Evolutionary conservation across 768 basidiomycete genomes (phyloP).

Genomic region (Boletales sp.): DNA sequence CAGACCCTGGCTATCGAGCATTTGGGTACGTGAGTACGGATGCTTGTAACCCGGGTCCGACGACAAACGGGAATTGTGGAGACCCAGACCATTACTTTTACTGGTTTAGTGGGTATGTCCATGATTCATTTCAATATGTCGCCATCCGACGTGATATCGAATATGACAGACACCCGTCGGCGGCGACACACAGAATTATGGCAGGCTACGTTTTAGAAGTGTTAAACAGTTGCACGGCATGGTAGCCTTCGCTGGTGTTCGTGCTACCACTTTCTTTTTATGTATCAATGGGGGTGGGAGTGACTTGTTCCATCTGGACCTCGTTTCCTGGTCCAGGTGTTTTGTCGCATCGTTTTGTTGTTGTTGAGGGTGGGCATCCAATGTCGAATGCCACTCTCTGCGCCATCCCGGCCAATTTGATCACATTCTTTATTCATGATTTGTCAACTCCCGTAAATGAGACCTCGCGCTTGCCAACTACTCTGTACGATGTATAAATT

Average conservation of each 20-base stretch:
- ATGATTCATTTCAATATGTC: neutral
- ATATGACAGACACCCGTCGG: slow-evolving; percentile 44
- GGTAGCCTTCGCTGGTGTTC: neutral
- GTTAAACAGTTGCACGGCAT: slow-evolving; percentile 29
- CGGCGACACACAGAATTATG: slow-evolving; percentile 49
- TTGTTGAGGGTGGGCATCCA: no score
- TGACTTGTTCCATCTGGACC: no score
- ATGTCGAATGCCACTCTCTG: no score
- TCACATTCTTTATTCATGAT: no score
- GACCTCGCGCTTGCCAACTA: no score
- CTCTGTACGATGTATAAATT: no score
- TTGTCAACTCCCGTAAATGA: no score
- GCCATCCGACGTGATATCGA: neutral
- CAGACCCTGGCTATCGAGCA: slow-evolving; percentile 40
- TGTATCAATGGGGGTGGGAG: no score
- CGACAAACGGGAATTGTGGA: slow-evolving; percentile 31
- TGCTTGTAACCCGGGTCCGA: slow-evolving; percentile 34
- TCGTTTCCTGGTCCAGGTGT: no score
- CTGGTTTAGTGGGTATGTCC: slow-evolving; percentile 46
- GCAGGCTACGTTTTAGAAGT: slow-evolving; percentile 47
- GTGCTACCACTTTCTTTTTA: no score
- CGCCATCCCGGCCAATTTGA: no score
- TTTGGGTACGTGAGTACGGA: slow-evolving; percentile 46
- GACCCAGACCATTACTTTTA: slow-evolving; percentile 51
- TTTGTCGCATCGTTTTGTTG: no score